Evolutionary conservation across 2,329 filamentous ascomycete genomes (phyloP).

Genomic region (Ascochyta rabiei): DNA sequence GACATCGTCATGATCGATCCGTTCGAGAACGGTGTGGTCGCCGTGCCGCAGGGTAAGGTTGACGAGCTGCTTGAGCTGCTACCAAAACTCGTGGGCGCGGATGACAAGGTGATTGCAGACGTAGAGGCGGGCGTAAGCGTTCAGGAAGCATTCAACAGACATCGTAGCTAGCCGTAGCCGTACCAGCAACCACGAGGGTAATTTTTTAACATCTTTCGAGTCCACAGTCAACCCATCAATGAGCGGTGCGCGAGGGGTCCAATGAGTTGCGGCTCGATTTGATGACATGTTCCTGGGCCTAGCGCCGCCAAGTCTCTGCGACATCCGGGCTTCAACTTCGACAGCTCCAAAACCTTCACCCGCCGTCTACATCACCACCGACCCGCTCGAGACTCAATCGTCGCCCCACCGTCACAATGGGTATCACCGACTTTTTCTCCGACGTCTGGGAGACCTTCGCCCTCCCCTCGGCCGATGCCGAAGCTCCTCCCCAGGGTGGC

Average conservation of each 20-base stretch:
- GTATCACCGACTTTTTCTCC: constrained; percentile 68
- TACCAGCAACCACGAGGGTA: background rate
- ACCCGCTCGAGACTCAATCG: constrained; percentile 38
- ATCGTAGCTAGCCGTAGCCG: constrained; percentile 42
- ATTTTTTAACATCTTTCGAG: background rate
- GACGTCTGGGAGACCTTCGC: constrained; percentile 70
- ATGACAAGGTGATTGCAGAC: constrained; percentile 59
- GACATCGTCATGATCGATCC: constrained; percentile 75
- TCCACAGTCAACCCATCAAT: background rate
- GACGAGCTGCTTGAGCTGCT: constrained; percentile 64
- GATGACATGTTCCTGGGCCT: constrained; percentile 28
- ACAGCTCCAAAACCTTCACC: constrained; percentile 29
- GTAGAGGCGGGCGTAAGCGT: constrained; percentile 68
- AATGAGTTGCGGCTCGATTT: constrained; percentile 28
- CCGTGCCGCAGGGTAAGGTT: constrained; percentile 67
- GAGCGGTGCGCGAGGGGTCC: constrained; percentile 10
- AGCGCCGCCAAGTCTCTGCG: constrained; percentile 30
- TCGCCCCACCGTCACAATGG: constrained; percentile 56
- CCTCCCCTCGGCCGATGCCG: constrained; percentile 52
- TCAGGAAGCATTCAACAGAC: constrained; percentile 68
- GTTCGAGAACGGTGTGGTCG: constrained; percentile 68
- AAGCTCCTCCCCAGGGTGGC: constrained; percentile 52
- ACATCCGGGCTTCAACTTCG: constrained; percentile 22
- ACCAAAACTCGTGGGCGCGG: constrained; percentile 53
- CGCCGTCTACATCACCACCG: constrained; percentile 30